Conservation (phyloP, 1,284 basidiomycete species). For the Fomitopsis schrenkii region DNA sequence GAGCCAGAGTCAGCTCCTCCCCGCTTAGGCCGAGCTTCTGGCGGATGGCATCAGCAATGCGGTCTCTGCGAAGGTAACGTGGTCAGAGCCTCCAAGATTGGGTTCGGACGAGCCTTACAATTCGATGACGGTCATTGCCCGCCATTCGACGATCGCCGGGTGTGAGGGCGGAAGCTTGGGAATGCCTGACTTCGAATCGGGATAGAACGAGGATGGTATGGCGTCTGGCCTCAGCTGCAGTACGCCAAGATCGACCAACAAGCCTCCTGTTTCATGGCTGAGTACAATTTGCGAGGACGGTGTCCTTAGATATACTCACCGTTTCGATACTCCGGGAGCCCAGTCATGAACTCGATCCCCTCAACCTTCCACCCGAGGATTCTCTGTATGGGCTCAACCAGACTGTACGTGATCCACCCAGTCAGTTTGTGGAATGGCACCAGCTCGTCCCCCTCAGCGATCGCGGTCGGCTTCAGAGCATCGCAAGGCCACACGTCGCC, state of each 20-base stretch:
- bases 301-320: constrained; percentile 39
- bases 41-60: constrained; percentile 72
- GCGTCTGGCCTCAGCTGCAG: constrained; percentile 54
- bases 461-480: constrained; percentile 38
- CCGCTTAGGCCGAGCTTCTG: constrained; percentile 45
- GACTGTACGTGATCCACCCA: constrained; percentile 88
- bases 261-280: constrained; percentile 55
- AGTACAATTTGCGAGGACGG: background rate
- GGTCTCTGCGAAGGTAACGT: constrained; percentile 55
- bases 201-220: constrained; percentile 38
- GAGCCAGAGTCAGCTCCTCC: constrained; percentile 66
- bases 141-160: constrained; percentile 93
- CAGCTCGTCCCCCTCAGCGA: constrained; percentile 57
- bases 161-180: constrained; percentile 70
- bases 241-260: constrained; percentile 83
- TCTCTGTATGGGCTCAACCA: constrained; percentile 80
- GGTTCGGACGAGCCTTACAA: constrained; percentile 48
- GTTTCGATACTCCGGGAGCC: constrained; percentile 87
- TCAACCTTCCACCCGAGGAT: constrained; percentile 75
- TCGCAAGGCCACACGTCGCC: constrained; percentile 91
- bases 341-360: constrained; percentile 77
- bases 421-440: constrained; percentile 97
- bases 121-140: constrained; percentile 90
- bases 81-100: background rate
- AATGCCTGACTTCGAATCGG: constrained; percentile 47